phyloP scores from a whole-genome alignment of 257 asterid species.

The Avicennia marina region DNA sequence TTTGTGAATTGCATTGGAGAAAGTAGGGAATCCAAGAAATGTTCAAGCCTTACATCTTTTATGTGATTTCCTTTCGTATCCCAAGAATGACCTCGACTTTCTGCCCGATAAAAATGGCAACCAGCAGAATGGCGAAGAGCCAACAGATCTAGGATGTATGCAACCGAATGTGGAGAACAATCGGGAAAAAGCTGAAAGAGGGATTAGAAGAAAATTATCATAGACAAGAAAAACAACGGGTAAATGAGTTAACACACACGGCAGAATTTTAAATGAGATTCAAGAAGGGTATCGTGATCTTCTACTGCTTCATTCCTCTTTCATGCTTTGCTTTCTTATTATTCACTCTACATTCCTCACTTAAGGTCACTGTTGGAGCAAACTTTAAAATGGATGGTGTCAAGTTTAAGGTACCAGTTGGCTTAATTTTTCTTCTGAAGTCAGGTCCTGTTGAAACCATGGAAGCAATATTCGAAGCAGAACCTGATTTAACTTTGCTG shows the following conservation, averaged over 20 bases:
- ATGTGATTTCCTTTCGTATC: constrained; percentile 75
- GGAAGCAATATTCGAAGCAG: too few relatives aligned
- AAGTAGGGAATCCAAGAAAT: neutral
- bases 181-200: constrained; percentile 82
- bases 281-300: constrained; percentile 2
- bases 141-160: constrained; percentile 65
- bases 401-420: too few relatives aligned
- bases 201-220: constrained; percentile 12
- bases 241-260: too few relatives aligned
- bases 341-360: neutral
- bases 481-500: too few relatives aligned
- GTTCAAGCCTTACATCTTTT: constrained; percentile 53
- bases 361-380: too few relatives aligned
- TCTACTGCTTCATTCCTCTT: neutral
- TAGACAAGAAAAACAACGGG: neutral
- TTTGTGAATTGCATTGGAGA: neutral
- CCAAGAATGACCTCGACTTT: constrained; percentile 79
- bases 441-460: too few relatives aligned
- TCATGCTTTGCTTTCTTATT: too few relatives aligned
- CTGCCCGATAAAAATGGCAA: constrained; percentile 86
- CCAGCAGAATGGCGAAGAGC: constrained; percentile 71
- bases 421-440: too few relatives aligned
- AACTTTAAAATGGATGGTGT: too few relatives aligned
- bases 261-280: neutral
- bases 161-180: constrained; percentile 79